These are phyloP conservation scores for Monosiga brevicollis DNA, from an alignment of 78 protist genomes.

Conservation along the genomic window DNA sequence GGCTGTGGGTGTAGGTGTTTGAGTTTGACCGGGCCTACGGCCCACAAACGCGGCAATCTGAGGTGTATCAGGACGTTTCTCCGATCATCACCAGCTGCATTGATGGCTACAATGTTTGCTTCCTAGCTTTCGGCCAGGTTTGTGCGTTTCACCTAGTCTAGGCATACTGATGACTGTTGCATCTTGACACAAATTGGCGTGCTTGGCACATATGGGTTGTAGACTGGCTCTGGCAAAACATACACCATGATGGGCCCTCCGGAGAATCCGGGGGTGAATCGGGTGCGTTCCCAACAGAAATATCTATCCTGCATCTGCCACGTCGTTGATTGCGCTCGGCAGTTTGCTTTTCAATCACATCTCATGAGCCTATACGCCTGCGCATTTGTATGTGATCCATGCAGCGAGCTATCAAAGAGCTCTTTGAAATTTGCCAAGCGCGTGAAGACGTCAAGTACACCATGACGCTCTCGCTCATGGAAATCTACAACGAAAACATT, in stretches of 20 bases:
- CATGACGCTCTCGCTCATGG: conserved; percentile 4
- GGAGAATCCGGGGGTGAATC: neutral
- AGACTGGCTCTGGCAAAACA: conserved; percentile 33
- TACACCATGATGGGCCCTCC: conserved; percentile 46
- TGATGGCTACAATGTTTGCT: conserved; percentile 53
- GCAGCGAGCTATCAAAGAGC: neutral
- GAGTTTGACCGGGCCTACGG: neutral
- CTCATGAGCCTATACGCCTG: neutral
- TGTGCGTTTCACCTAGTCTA: too few species aligned
- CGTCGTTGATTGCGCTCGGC: neutral
- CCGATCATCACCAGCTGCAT: conserved; percentile 36
- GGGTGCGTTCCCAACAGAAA: neutral
- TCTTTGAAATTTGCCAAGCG: neutral
- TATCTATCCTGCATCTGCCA: neutral
- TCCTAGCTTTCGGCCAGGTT: conserved; percentile 48
- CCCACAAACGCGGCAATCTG: conserved; percentile 5
- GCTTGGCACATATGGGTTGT: too few species aligned
- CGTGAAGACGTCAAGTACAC: neutral
- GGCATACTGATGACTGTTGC: too few species aligned
- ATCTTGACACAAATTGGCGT: too few species aligned
- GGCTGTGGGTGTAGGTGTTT: neutral
- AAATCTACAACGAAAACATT: conserved; percentile 14
- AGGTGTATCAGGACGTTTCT: conserved; percentile 20
- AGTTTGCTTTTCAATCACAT: neutral
- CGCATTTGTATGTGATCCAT: neutral